These are phyloP conservation scores for Colletotrichum sp. DNA, from an alignment of 2,329 filamentous ascomycete genomes.

Conservation along the genomic window DNA sequence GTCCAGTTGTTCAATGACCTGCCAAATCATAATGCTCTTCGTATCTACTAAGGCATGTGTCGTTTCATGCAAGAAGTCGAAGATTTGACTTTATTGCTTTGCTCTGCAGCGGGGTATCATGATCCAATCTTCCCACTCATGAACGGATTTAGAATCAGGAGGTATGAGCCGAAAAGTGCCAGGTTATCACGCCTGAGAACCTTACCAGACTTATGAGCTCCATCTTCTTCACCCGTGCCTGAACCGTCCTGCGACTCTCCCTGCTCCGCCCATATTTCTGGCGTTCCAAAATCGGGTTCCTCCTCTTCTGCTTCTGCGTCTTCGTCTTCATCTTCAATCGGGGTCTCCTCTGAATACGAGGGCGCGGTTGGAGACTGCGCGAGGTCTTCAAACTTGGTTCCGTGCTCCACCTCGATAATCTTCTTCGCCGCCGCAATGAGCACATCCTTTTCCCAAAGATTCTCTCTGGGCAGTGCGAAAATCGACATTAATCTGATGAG, in stretches of 20 bases:
- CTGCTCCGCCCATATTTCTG: neutral
- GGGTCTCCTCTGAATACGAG: neutral
- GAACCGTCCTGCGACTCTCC: neutral
- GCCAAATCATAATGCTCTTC: too few species aligned
- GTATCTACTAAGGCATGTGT: too few species aligned
- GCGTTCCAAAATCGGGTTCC: neutral
- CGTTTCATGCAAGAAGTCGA: too few species aligned
- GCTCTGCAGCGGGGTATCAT: neutral
- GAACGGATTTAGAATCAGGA: neutral
- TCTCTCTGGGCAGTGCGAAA: neutral
- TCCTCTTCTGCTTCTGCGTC: neutral
- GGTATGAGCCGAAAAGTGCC: neutral
- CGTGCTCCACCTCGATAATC: neutral
- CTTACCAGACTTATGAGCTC: neutral
- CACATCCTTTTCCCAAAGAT: neutral
- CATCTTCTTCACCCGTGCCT: neutral
- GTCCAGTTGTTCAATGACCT: too few species aligned
- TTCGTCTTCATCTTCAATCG: neutral
- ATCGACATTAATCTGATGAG: neutral
- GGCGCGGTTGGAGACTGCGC: neutral
- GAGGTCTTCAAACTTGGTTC: neutral
- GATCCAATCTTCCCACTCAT: neutral
- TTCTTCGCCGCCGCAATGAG: neutral
- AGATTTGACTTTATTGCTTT: neutral
- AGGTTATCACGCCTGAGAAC: neutral